phyloP scores from a whole-genome alignment of 768 basidiomycete genomes.

The Rhodocollybia butyracea region DNA sequence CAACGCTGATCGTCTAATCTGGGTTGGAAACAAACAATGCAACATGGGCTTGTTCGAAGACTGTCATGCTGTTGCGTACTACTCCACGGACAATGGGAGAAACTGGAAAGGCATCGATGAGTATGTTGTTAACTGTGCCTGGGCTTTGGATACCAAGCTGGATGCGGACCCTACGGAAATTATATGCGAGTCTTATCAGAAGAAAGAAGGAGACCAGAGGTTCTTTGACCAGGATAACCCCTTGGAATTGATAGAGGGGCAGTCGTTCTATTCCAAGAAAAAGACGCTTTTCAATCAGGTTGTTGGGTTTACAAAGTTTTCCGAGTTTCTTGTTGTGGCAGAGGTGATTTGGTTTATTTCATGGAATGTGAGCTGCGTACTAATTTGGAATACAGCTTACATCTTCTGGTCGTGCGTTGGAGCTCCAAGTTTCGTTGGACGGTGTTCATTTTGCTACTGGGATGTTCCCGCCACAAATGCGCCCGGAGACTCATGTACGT shows the following conservation, averaged over 20 bases:
- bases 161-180: conserved; percentile 85
- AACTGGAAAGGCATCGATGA: conserved; percentile 74
- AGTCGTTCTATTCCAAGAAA: conserved; percentile 67
- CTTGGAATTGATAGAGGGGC: conserved; percentile 76
- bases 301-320: conserved; percentile 96
- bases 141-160: conserved; percentile 80
- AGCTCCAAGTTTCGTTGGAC: conserved; percentile 91
- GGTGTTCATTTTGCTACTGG: conserved; percentile 83
- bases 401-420: conserved; percentile 54
- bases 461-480: conserved; percentile 87
- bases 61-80: conserved; percentile 77
- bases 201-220: conserved; percentile 79
- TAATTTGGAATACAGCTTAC: conserved; percentile 37
- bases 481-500: conserved; percentile 84
- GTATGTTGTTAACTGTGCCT: conserved; percentile 90
- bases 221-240: conserved; percentile 50
- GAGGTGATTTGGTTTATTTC: conserved; percentile 53
- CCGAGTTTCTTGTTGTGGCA: conserved; percentile 93
- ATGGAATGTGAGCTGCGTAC: conserved; percentile 4
- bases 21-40: conserved; percentile 80
- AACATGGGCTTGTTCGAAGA: conserved; percentile 30
- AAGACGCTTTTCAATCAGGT: conserved; percentile 81
- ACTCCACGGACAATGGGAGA: conserved; percentile 74
- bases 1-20: conserved; percentile 79
- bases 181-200: conserved; percentile 83